These are phyloP conservation scores for Hygrophoropsis aurantiaca DNA, from an alignment of 768 basidiomycete genomes.

Conservation along the genomic window DNA sequence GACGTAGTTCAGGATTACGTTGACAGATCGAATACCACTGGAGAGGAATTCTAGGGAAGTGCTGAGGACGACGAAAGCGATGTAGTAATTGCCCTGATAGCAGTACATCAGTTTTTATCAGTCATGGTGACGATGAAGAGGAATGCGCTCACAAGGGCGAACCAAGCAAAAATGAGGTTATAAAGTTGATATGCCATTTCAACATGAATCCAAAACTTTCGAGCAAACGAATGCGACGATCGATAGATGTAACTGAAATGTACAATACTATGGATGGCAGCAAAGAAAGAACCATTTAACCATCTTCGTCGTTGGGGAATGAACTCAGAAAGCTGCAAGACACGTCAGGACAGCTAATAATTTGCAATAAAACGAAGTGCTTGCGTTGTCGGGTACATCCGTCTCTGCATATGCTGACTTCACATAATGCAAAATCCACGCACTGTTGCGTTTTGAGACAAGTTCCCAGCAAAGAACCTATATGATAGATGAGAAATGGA, in stretches of 20 bases:
- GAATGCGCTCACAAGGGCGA: conserved; percentile 58
- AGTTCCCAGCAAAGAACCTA: conserved; percentile 96
- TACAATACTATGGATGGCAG: conserved; percentile 85
- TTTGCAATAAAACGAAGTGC: conserved; percentile 6
- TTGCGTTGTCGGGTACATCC: conserved; percentile 88
- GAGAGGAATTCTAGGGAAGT: conserved; percentile 71
- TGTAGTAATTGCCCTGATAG: conserved; percentile 82
- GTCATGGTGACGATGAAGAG: neutral
- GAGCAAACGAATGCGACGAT: conserved; percentile 73
- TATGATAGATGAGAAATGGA: conserved; percentile 11
- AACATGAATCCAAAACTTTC: conserved; percentile 94
- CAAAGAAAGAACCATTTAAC: conserved; percentile 99
- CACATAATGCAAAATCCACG: conserved; percentile 96
- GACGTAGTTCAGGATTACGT: conserved; percentile 78
- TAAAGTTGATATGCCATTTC: conserved; percentile 91
- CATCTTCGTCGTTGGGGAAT: conserved; percentile 94
- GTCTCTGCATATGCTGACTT: conserved; percentile 92
- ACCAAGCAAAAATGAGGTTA: conserved; percentile 93
- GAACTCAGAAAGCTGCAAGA: conserved; percentile 74
- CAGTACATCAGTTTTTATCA: neutral
- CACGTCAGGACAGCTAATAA: neutral
- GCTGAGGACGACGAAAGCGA: conserved; percentile 79
- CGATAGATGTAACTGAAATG: conserved; percentile 97
- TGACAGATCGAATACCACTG: conserved; percentile 66
- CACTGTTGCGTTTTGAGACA: conserved; percentile 84